Conservation (phyloP, 2,329 filamentous ascomycete genomes). For the Beauveria australis region DNA sequence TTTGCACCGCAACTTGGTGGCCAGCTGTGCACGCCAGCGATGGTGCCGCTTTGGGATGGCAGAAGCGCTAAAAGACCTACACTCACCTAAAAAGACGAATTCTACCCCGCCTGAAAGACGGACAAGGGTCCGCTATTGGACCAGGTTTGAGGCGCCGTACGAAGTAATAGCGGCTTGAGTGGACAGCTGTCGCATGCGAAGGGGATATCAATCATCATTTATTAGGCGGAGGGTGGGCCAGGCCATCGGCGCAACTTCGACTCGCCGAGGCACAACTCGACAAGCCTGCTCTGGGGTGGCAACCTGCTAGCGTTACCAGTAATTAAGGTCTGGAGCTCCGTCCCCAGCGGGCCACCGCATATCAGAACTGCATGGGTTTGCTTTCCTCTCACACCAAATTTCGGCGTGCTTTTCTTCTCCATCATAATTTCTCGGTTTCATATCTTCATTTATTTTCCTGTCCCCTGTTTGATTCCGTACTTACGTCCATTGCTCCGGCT, state of each 20-base stretch:
- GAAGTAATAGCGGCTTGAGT: neutral
- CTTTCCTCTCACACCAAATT: neutral
- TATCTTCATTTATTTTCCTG: neutral
- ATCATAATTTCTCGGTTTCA: neutral
- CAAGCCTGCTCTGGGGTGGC: neutral
- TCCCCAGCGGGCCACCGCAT: neutral
- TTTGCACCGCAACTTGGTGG: too few species aligned
- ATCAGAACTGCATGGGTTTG: neutral
- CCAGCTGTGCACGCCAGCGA: too few species aligned
- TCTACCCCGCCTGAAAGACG: too few species aligned
- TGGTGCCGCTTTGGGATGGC: too few species aligned
- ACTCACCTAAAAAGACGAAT: too few species aligned
- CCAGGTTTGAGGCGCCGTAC: too few species aligned
- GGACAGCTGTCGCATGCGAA: neutral
- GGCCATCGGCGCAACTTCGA: neutral
- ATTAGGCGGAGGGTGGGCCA: neutral
- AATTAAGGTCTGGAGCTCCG: neutral
- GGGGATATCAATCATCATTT: neutral
- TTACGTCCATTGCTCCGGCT: neutral
- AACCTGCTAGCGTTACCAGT: neutral
- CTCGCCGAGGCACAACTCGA: constrained; percentile 9
- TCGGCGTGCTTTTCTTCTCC: neutral
- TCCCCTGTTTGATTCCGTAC: neutral
- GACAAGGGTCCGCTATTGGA: too few species aligned
- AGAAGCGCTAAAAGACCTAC: too few species aligned